These are phyloP conservation scores for Starmerella scarabaei DNA, from an alignment of 805 yeast genomes.

Conservation along the genomic window DNA sequence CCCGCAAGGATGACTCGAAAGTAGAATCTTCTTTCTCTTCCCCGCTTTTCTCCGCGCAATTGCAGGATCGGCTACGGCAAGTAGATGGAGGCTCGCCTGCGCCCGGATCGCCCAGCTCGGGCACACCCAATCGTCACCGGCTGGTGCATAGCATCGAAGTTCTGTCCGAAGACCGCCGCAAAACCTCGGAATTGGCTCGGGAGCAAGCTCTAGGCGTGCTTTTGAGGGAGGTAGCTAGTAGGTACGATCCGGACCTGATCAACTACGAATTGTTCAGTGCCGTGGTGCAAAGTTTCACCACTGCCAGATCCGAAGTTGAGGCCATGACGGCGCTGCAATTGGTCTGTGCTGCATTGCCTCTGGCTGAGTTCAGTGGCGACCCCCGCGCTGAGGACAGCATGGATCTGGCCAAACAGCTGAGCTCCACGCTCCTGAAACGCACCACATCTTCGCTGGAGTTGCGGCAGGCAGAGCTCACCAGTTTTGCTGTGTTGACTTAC, in stretches of 20 bases:
- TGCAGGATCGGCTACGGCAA: constrained; percentile 19
- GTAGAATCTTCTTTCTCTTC: constrained; percentile 13
- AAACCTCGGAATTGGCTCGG: constrained; percentile 24
- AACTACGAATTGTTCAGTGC: constrained; percentile 14
- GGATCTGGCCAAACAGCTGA: constrained; percentile 13
- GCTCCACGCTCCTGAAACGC: constrained; percentile 12
- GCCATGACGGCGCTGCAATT: constrained; percentile 24
- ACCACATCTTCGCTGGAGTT: constrained; percentile 3
- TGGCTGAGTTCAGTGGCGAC: constrained; percentile 21
- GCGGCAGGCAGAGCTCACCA: constrained; percentile 22
- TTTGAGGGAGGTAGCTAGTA: constrained; percentile 22
- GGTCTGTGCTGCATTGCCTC: constrained; percentile 19
- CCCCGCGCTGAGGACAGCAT: constrained; percentile 14
- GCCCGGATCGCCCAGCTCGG: constrained; percentile 1
- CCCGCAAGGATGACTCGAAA: constrained; percentile 6
- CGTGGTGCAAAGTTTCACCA: constrained; percentile 20
- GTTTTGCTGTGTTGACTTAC: constrained; percentile 24
- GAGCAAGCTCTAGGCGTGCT: constrained; percentile 26
- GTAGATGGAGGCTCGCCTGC: constrained; percentile 7
- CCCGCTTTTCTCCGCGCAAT: constrained; percentile 17
- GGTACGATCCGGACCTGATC: constrained; percentile 25
- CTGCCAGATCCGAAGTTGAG: constrained; percentile 25
- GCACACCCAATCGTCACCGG: constrained; percentile 9
- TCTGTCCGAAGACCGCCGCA: constrained; percentile 23
- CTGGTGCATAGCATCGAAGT: constrained; percentile 21